phyloP scores from a whole-genome alignment of 371 early-diverging fungal species.

The Syncephalis plumigaleata region DNA sequence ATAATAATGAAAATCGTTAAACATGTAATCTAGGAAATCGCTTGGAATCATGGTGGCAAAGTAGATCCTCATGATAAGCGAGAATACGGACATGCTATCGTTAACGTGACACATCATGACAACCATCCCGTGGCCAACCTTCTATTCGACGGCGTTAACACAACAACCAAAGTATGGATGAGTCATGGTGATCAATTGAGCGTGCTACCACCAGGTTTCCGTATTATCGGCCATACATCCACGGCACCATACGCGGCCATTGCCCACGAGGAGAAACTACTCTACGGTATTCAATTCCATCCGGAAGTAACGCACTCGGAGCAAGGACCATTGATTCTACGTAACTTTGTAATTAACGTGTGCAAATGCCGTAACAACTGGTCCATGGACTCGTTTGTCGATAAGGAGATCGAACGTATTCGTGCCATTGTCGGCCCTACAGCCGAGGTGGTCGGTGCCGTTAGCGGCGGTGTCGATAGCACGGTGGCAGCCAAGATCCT shows the following conservation, averaged over 20 bases:
- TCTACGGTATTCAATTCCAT: constrained; percentile 95
- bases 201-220: constrained; percentile 64
- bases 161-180: constrained; percentile 84
- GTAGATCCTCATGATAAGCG: constrained; percentile 76
- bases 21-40: constrained; percentile 31
- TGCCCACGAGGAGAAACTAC: constrained; percentile 48
- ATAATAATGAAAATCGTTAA: no score
- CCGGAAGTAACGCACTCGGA: constrained; percentile 95
- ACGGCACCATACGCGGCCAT: constrained; percentile 86
- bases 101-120: constrained; percentile 39
- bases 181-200: constrained; percentile 91
- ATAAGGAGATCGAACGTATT: constrained; percentile 90
- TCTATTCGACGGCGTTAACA: constrained; percentile 62
- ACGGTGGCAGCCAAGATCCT: constrained; percentile 94
- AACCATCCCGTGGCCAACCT: constrained; percentile 37
- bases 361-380: constrained; percentile 72
- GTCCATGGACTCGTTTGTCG: constrained; percentile 92
- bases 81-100: constrained; percentile 86
- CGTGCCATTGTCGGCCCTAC: constrained; percentile 76
- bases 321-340: constrained; percentile 62
- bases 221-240: constrained; percentile 63
- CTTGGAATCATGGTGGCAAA: constrained; percentile 71
- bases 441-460: constrained; percentile 92
- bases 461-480: constrained; percentile 91
- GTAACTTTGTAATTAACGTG: constrained; percentile 83